Conservation (phyloP, 495 filamentous ascomycete species). For the Neurospora tetrasperma region DNA sequence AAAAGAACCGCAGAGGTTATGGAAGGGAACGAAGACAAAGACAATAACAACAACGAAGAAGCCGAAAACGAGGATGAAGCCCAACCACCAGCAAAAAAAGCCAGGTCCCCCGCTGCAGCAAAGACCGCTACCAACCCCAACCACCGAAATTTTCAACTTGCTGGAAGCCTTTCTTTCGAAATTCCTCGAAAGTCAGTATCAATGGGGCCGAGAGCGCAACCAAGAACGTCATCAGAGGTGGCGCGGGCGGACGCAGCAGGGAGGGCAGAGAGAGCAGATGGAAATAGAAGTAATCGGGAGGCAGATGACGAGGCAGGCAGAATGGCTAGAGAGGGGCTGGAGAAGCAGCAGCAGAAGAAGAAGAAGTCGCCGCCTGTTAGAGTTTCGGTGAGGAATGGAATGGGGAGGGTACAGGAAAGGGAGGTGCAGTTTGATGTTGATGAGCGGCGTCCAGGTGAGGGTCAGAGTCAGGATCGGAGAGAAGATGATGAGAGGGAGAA, state of each 20-base stretch:
- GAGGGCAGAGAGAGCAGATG: not conserved
- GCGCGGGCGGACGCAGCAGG: not conserved
- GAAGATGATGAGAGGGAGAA: not conserved
- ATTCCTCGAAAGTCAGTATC: not conserved
- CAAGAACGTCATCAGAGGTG: not conserved
- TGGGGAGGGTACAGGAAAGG: not conserved
- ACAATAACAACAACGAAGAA: not conserved
- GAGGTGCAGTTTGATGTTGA: not conserved
- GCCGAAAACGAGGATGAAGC: not conserved
- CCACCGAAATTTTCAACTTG: not conserved
- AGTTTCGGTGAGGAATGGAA: not conserved
- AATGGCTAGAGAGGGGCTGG: not conserved
- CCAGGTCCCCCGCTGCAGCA: not conserved
- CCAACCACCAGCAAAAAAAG: not conserved
- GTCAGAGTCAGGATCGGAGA: not conserved
- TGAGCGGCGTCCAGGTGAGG: not conserved
- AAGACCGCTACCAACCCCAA: not conserved
- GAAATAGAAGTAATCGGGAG: not conserved
- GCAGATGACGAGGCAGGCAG: not conserved
- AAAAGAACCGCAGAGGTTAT: not conserved
- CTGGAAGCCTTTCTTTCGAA: not conserved
- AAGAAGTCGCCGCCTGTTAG: not conserved
- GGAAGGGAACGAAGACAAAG: not conserved
- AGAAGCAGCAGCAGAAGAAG: not conserved
- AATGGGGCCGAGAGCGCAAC: not conserved